Evolutionary conservation across 441 rosid species (phyloP), one percentile per base, ranked within the genome.

Genomic region (Gossypium schwendimanii): DNA sequence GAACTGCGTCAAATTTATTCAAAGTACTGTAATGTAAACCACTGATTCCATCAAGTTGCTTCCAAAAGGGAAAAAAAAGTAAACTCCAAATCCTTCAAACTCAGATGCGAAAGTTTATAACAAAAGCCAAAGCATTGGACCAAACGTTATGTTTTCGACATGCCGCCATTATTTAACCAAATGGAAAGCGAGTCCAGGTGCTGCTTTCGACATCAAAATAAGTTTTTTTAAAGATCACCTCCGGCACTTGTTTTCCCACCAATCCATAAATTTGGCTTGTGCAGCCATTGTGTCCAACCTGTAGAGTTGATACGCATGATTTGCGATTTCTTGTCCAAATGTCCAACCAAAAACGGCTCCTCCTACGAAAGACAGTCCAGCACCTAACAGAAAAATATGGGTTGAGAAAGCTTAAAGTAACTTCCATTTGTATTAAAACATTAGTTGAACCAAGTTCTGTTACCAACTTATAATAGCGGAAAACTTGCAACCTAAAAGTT

Each of bases 301-400:
- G 78, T 95, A 95, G 24, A 92, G 95, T 66, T 91, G 98, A 70
- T 82, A 66, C 23, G 82, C 75, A 73, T 93, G 99, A 81, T 78
- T 87, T 1, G 92, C 97, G 1, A 88, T 7, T 79, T 92, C 96
- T 20, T 91, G 94, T 65, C 97, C 98, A 61, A 89, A 92, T 6
- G 93, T 90, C 88, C 85, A 89, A 57, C 98, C 99, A 71, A 92
- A 91, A 63, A 82, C 82, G 20, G 87, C 99, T 72, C 99, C 98
- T 3, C 92, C 98, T 39, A 79, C 73, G 54, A 91, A 85, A 3
- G 98, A 87, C 64, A 92, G 79, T 39, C 90, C 98, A 64, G 96
- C 85, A 81, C 97, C 97, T 94, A 91, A 52, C 14, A 23, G 54
- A 65, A 41, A 23, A 70, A 33, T 21, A 1, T 4, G 1, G 7